Evolutionary conservation across 2,329 filamentous ascomycete genomes (phyloP).

Genomic region (Ambrosiella cleistominuta): DNA sequence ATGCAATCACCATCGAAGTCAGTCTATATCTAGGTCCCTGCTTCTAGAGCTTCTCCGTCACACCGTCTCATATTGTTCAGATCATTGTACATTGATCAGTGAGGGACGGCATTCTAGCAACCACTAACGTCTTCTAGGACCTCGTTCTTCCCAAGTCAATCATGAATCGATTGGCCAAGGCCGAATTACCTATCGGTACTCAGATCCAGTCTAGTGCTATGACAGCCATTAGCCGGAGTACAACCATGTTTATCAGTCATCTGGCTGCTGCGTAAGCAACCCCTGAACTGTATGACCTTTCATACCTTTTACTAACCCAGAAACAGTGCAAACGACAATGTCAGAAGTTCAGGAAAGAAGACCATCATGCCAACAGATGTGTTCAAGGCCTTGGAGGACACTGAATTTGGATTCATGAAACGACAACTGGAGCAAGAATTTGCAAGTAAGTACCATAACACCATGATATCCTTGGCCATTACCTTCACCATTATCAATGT

Average conservation of each 20-base stretch:
- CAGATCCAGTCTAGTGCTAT: slow-evolving; percentile 72
- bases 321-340: slow-evolving; percentile 54
- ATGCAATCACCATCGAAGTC: slow-evolving; percentile 37
- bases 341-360: slow-evolving; percentile 50
- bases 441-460: slow-evolving; percentile 36
- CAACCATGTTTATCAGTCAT: slow-evolving; percentile 71
- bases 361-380: slow-evolving; percentile 63
- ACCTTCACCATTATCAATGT: no score
- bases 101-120: no score
- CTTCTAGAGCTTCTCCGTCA: no score
- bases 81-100: no score
- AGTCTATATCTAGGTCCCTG: not conserved
- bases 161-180: slow-evolving; percentile 62
- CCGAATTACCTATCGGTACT: slow-evolving; percentile 61
- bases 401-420: slow-evolving; percentile 58
- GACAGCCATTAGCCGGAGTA: slow-evolving; percentile 61
- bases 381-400: slow-evolving; percentile 57
- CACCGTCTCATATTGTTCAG: no score
- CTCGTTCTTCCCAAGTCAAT: slow-evolving; percentile 65
- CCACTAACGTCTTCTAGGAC: slow-evolving; percentile 27
- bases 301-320: not conserved
- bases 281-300: not conserved
- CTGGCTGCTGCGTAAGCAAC: slow-evolving; percentile 51
- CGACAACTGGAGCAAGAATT: slow-evolving; percentile 57
- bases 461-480: no score